Evolutionary conservation across 345 rosid species (phyloP), one percentile per base, ranked within the genome.

Genomic region (Moricandia arvensis): DNA sequence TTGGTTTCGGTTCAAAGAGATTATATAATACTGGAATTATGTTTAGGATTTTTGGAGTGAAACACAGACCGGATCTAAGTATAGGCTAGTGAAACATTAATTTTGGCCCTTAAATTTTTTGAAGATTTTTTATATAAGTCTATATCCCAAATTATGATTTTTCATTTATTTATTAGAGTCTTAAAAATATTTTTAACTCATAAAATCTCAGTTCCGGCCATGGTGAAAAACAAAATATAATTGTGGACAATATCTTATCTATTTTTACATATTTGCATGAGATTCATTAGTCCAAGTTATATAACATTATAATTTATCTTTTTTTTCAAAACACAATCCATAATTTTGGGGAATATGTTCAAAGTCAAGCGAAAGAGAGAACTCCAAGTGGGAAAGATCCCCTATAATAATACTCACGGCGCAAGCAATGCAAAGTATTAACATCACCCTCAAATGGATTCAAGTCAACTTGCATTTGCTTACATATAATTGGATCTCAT

Each of bases 401-500:
- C 43, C 18, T 43, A 59, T 4, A 45, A 13, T 45, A 45, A 13
- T 45, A 45, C 51, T 47, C 68, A 68, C 63, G 68, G 79, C 79
- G 73, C 68, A 75, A 75, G 72, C 35, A 75, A 68, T 75, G 79
- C 68, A 17, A 51, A 53, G 17, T 69, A 59, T 60, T 27, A 34
- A 35, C 68, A 49, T 15, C 68, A 60, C 41, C 64, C 64, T 17
- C 73, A 60, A 59, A 24, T 68, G 73, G 73, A 51, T 75, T 75
- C 41, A 67, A 59, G 73, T 35, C 74, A 76, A 76, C 49, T 76
- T 76, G 80, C 69, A 29, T 62, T 69, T 51, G 34, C 63, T 47
- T 37, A 35, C 47, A 27, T 75, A 8, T 33, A 15, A 76, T 49
- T 75, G 73, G 73, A 76, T 15, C 69, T 61, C 59, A 5, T 10